A percentile compares a stretch with the other conserved stretches of the same genome.
phyloP scores from a whole-genome alignment of 257 asterid genomes.

The Ajuga chamaepitys region DNA sequence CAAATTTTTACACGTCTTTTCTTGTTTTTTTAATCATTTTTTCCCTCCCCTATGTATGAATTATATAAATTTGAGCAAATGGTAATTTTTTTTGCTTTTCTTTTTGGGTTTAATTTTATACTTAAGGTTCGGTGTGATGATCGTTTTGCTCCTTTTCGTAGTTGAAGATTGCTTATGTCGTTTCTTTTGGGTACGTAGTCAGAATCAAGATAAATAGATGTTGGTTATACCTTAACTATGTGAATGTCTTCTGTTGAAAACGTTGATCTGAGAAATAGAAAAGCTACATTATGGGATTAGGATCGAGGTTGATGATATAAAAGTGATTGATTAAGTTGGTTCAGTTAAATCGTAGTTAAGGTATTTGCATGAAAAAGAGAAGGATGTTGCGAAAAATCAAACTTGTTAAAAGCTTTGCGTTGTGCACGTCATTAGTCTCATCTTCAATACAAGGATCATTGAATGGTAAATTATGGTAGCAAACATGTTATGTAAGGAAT shows the following conservation, averaged over 20 bases:
- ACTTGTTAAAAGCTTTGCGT: neutral
- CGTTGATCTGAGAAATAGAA: neutral
- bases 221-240: neutral
- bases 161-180: neutral
- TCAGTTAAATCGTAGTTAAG: neutral
- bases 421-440: neutral
- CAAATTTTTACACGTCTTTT: neutral
- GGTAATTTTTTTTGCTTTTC: neutral
- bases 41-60: neutral
- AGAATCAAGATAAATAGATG: neutral
- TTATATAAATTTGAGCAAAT: neutral
- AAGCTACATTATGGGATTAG: neutral
- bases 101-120: conserved; percentile 1
- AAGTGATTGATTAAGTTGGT: neutral
- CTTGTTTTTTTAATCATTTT: neutral
- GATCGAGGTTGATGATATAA: neutral
- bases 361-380: neutral
- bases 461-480: neutral
- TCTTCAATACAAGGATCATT: neutral
- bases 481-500: neutral
- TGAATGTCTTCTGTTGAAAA: neutral
- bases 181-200: neutral
- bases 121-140: conserved; percentile 1
- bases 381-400: neutral
- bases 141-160: neutral